These are phyloP conservation scores for Entelexis paramagnoliae DNA, from an alignment of 1,139 yeast genomes.

Conservation along the genomic window DNA sequence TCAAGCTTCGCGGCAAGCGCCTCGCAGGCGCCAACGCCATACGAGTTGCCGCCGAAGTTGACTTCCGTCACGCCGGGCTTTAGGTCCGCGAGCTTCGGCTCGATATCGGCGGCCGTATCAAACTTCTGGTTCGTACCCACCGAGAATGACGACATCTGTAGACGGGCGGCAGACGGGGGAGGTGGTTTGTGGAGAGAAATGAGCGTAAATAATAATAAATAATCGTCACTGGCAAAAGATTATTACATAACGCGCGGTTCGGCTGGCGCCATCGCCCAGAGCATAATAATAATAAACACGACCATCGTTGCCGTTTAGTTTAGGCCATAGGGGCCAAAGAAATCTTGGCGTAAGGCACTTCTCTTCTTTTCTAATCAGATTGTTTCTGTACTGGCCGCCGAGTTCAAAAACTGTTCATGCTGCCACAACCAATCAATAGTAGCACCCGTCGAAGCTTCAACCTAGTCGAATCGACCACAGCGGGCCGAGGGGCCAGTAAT, in stretches of 20 bases:
- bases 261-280: too few relatives aligned
- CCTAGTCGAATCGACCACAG: too few relatives aligned
- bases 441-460: too few relatives aligned
- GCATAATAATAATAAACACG: too few relatives aligned
- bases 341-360: too few relatives aligned
- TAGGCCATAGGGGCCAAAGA: too few relatives aligned
- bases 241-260: not conserved
- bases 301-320: too few relatives aligned
- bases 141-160: constrained; percentile 14
- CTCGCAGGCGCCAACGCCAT: constrained; percentile 81
- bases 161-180: not conserved
- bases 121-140: constrained; percentile 39
- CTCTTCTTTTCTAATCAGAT: too few relatives aligned
- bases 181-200: not conserved
- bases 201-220: not conserved
- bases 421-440: too few relatives aligned
- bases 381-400: too few relatives aligned
- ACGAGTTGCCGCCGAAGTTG: constrained; percentile 85
- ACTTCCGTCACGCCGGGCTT: constrained; percentile 44
- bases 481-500: too few relatives aligned
- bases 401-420: too few relatives aligned
- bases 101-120: constrained; percentile 61
- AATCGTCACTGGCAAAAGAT: not conserved
- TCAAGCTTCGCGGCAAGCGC: constrained; percentile 53
- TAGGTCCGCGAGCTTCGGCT: constrained; percentile 51